Evolutionary conservation across 2,329 filamentous ascomycete species (phyloP), one percentile per base, ranked within the genome.

Genomic region (Aureobasidium sp.): DNA sequence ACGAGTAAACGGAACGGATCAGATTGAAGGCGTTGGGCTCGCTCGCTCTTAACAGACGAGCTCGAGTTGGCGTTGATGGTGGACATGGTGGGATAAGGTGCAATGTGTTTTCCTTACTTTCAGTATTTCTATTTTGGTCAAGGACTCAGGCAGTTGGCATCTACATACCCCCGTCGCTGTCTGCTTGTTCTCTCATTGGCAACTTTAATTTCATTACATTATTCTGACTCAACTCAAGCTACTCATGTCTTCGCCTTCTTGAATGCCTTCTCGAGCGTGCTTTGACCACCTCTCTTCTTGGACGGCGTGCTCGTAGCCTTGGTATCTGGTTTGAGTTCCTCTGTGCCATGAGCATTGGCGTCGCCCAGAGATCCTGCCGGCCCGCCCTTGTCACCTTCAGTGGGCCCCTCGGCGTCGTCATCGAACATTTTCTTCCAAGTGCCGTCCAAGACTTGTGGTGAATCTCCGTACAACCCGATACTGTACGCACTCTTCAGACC

Each of bases 401-500:
- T 80, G 1, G 76, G 75, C 0, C 77, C 79, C 63, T 80, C 78
- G 0, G 72, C 78, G 2, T 71, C 65, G 67, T 80, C 75, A 32
- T 73, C 73, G 63, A 84, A 84, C 24, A 79, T 65, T 66, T 76
- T 68, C 65, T 78, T 78, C 81, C 81, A 84, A 15, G 71, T 82
- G 5, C 87, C 88, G 67, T 88, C 80, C 52, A 84, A 69, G 2
- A 89, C 85, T 67, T 75, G 79, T 7, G 79, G 71, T 69, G 89
- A 80, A 65, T 87, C 79, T 0, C 89, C 88, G 68, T 87, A 81
- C 27, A 92, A 69, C 0, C 84, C 83, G 1, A 87, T 79, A 7
- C 77, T 71, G 71, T 90, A 92, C 0, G 88, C 88, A 50, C 81
- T 80, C 76, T 90, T 91, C 82, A 91, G 85, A 0, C 82, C 84